Evolutionary conservation across 768 basidiomycete species (phyloP), one percentile per base, ranked within the genome.

Genomic region (Phaeotremella skinneri): DNA sequence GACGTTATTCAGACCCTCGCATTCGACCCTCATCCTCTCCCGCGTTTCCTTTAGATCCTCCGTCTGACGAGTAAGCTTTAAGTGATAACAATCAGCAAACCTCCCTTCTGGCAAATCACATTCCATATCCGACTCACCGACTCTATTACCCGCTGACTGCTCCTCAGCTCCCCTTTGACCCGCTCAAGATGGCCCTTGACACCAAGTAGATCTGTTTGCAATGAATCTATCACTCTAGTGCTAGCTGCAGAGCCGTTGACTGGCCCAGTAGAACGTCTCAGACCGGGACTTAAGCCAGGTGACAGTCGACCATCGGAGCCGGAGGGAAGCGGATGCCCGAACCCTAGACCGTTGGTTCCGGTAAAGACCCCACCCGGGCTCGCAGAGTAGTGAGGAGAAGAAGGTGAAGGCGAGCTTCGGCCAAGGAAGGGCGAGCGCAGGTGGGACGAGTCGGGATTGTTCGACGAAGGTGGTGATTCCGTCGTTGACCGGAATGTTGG

Each of bases 1-100:
- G 14, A 73, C 66, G 37, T 75, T 73, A 43, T 75, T 73, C 43
- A 75, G 52, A 0, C 69, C 65, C 20, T 76, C 75, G 23, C 64
- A 65, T 51, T 76, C 73, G 2, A 65, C 64, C 29, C 72, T 47
- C 59, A 72, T 70, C 27, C 75, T 50, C 39, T 72, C 73, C 49
- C 66, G 63, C 3, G 75, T 75, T 34, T 75, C 73, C 49, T 72
- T 75, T 21, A 76, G 67, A 63, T 76, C 75, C 34, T 76, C 75
- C 6, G 64, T 72, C 52, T 73, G 73, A 6, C 73, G 41, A 4
- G 73, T 74, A 11, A 74, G 59, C 73, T 74, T 54, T 1, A 23
- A 17, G 21, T 13, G 43, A 6, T 13, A n/a, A n/a, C n/a, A 4
- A 54, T 62, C 32, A 61, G 56, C 52, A 6, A 16, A 20, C 21